phyloP scores from a whole-genome alignment of 1,284 basidiomycete species.

The Flammula alnicola region DNA sequence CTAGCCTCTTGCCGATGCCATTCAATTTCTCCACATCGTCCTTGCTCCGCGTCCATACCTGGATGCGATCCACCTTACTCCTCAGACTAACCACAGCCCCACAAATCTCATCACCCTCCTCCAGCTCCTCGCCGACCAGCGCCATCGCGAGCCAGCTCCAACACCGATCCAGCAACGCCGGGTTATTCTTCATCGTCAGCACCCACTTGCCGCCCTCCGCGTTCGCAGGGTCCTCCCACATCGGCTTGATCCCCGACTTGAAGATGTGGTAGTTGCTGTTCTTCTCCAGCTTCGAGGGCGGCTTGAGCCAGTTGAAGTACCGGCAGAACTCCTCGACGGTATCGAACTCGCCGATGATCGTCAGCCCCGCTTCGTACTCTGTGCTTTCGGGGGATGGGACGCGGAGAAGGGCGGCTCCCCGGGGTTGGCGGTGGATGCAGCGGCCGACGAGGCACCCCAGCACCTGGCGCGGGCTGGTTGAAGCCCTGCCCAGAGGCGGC shows the following conservation, averaged over 20 bases:
- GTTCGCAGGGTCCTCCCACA: slow-evolving; percentile 97
- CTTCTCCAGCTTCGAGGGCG: slow-evolving; percentile 84
- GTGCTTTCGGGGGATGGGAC: slow-evolving; percentile 60
- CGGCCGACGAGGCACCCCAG: slow-evolving; percentile 25
- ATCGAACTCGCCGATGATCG: slow-evolving; percentile 79
- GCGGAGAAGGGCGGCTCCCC: slow-evolving; percentile 33
- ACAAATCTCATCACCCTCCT: slow-evolving; percentile 86
- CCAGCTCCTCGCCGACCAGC: slow-evolving; percentile 88
- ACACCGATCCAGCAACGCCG: slow-evolving; percentile 79
- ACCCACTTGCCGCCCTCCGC: slow-evolving; percentile 94
- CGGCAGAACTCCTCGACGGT: slow-evolving; percentile 91
- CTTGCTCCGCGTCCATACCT: slow-evolving; percentile 86
- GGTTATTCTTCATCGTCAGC: slow-evolving; percentile 86
- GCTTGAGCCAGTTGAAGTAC: slow-evolving; percentile 95
- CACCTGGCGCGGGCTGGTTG: slow-evolving; percentile 26
- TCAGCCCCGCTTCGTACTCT: slow-evolving; percentile 79
- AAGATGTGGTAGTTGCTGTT: slow-evolving; percentile 95
- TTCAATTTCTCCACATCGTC: slow-evolving; percentile 86
- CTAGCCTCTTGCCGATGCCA: slow-evolving; percentile 78
- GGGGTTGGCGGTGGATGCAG: slow-evolving; percentile 26
- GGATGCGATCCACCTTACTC: slow-evolving; percentile 88
- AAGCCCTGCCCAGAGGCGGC: slow-evolving; percentile 34
- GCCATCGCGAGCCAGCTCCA: slow-evolving; percentile 94
- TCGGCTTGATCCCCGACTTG: slow-evolving; percentile 89
- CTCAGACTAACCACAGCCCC: slow-evolving; percentile 90